phyloP scores from a whole-genome alignment of 208 protist genomes.

The Hexamita inflata region DNA sequence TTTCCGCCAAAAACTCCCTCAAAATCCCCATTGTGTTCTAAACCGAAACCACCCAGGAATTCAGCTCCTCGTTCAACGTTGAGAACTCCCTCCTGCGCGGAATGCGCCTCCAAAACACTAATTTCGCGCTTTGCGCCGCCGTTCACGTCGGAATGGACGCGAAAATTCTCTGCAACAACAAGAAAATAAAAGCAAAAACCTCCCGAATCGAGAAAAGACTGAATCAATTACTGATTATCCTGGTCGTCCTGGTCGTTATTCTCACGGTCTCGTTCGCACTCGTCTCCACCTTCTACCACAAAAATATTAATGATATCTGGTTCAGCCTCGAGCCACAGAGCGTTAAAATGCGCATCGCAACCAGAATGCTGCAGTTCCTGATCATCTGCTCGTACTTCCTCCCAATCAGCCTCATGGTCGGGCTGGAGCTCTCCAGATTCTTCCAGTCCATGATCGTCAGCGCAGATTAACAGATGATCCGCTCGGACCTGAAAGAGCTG shows the following conservation, averaged over 20 bases:
- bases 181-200: background rate
- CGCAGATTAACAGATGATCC: background rate
- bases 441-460: background rate
- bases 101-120: background rate
- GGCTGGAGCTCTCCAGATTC: background rate
- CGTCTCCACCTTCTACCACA: too few relatives aligned
- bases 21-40: too few relatives aligned
- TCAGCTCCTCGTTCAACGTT: too few relatives aligned
- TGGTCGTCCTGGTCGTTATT: background rate
- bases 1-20: too few relatives aligned
- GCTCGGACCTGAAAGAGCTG: too few relatives aligned
- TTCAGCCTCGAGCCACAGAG: background rate
- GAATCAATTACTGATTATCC: background rate
- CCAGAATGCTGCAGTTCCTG: background rate
- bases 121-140: background rate
- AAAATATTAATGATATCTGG: background rate
- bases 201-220: background rate
- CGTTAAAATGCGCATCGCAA: background rate
- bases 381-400: slow-evolving; percentile 19
- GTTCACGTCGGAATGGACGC: slow-evolving; percentile 1
- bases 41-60: too few relatives aligned
- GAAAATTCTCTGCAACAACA: background rate
- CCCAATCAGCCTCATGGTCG: slow-evolving; percentile 11
- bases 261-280: background rate
- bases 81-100: background rate